Base-by-base conservation (phyloP, 2,329 filamentous ascomycete species). In the Aspergillus sp. region DNA sequence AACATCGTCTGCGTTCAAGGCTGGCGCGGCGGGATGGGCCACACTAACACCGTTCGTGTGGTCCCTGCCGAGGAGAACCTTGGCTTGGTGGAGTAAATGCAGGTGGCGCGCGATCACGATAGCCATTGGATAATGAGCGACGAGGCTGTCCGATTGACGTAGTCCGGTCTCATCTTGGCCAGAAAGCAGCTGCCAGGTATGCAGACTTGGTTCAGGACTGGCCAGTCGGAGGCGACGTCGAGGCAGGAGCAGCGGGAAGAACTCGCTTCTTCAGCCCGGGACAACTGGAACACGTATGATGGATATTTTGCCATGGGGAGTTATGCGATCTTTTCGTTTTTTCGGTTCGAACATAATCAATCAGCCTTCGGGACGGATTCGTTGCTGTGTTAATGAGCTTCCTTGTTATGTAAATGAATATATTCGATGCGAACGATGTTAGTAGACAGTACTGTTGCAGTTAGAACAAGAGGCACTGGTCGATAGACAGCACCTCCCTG, bases 11-110 rank as follows among this genome's bases (percentile, higher is more conserved):
- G 75, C 48, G 76, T 80, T 26, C 76, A 80, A 57, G 76, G 76
- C 49, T 80, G 76, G 76, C 68, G 75, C 49, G 76, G 76, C 48
- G 76, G 76, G 32, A 73, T 74, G 70, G 76, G 76, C 40, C 75
- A 80, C 64, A 80, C 76, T 53, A 80, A 80, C 64, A 80, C 76
- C 38, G 63, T 69, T 42, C 66, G 66, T 53, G 55, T 69, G 34
- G 66, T 69, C 26, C 64, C 66, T 28, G 66, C 66, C 30, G 62
- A 67, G 49, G 59, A 63, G 45, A 53, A 61, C 52, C 52, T 64
- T 33, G 60, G 61, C 37, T 53, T 64, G 34, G 37, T 47, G 37
- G 50, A 55, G 44, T 58, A 57, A 49, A 55, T 44, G 12, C 35
- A 30, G 40, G 35, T 42, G 34, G 30, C n/a, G 35, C 29, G 37